Evolutionary conservation across 2,329 filamentous ascomycete species (phyloP).

Genomic region (Cytospora piceae): DNA sequence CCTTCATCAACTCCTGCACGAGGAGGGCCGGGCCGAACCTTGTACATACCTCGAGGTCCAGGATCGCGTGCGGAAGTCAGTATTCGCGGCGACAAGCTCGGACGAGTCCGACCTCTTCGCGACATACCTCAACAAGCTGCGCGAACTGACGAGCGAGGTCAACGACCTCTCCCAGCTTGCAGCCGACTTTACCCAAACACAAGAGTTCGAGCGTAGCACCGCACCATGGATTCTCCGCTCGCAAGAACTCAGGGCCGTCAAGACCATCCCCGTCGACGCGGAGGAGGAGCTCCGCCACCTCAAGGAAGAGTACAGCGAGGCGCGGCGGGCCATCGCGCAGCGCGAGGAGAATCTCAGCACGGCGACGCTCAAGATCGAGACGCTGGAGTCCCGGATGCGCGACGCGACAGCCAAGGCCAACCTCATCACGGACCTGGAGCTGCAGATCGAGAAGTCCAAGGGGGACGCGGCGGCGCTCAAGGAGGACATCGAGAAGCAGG

Average conservation of each 20-base stretch:
- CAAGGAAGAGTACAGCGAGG: constrained; percentile 79
- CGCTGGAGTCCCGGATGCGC: constrained; percentile 83
- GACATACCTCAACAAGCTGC: constrained; percentile 69
- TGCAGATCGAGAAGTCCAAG: constrained; percentile 57
- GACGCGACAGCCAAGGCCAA: constrained; percentile 80
- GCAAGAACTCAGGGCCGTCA: constrained; percentile 79
- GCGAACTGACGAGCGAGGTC: constrained; percentile 64
- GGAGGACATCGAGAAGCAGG: constrained; percentile 69
- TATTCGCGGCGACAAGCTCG: constrained; percentile 53
- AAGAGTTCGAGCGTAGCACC: constrained; percentile 76
- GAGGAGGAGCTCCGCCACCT: constrained; percentile 83
- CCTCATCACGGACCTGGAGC: constrained; percentile 68
- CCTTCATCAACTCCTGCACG: constrained; percentile 67
- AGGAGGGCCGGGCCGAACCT: constrained; percentile 71
- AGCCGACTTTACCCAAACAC: constrained; percentile 70
- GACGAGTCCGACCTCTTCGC: constrained; percentile 72
- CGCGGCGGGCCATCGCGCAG: constrained; percentile 70
- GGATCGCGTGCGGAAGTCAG: constrained; percentile 61
- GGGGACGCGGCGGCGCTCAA: constrained; percentile 56
- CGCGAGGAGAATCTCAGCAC: constrained; percentile 86
- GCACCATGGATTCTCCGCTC: constrained; percentile 85
- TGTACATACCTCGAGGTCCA: constrained; percentile 70
- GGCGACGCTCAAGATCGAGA: constrained; percentile 88
- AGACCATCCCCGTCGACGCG: constrained; percentile 77
- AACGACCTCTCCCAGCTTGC: constrained; percentile 73